phyloP scores from a whole-genome alignment of 164 flowering plant genomes.

The Saururus chinensis region DNA sequence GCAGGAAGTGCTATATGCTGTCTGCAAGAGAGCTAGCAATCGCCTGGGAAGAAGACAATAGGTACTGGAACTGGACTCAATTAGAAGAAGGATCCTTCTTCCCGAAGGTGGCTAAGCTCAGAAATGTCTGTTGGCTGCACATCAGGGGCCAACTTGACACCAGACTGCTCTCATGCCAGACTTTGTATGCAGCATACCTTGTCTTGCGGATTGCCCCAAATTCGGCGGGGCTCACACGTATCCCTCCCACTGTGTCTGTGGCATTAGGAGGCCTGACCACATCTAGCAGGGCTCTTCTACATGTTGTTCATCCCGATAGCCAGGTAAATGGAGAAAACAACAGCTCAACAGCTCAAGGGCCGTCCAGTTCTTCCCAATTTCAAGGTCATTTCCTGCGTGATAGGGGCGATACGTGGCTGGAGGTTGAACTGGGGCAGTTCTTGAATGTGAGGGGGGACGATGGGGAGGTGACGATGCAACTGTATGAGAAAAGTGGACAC shows the following conservation, averaged over 20 bases:
- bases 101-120: slow-evolving; percentile 29
- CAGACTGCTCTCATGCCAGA: slow-evolving; percentile 29
- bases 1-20: slow-evolving; percentile 30
- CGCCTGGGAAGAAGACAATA: too few relatives aligned
- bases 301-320: too few relatives aligned
- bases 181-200: slow-evolving; percentile 37
- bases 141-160: slow-evolving; percentile 30
- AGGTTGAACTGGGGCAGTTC: background rate
- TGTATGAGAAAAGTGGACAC: background rate
- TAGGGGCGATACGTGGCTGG: background rate
- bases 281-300: background rate
- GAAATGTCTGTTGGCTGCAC: slow-evolving; percentile 36
- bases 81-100: too few relatives aligned
- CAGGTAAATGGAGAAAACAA: too few relatives aligned
- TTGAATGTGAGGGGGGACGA: background rate
- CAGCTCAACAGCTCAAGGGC: too few relatives aligned
- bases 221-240: slow-evolving; percentile 28
- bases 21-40: slow-evolving; percentile 16
- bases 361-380: too few relatives aligned
- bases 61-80: too few relatives aligned
- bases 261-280: background rate
- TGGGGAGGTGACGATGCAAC: background rate
- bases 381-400: background rate
- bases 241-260: background rate
- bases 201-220: slow-evolving; percentile 25